phyloP scores from a whole-genome alignment of 2,329 filamentous ascomycete genomes.

The Didymella glomerata region DNA sequence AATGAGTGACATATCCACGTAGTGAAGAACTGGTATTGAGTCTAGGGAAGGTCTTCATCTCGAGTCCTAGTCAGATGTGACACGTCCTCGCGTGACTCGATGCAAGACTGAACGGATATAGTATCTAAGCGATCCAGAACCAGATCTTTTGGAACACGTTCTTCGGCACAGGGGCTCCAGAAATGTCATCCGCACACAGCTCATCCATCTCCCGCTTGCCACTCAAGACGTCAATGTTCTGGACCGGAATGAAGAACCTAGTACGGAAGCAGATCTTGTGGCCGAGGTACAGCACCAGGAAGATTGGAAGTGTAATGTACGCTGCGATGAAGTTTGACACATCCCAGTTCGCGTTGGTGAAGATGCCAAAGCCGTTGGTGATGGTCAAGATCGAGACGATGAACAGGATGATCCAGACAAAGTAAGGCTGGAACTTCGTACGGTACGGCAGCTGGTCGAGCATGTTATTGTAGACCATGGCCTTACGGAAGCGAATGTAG shows the following conservation, averaged over 20 bases:
- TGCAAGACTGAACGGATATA: neutral
- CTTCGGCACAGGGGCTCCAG: conserved; percentile 45
- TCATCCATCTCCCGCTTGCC: conserved; percentile 51
- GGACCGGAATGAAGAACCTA: conserved; percentile 36
- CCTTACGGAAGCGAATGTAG: conserved; percentile 66
- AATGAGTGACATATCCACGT: neutral
- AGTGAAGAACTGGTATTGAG: neutral
- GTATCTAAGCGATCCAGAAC: conserved; percentile 49
- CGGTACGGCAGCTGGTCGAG: conserved; percentile 63
- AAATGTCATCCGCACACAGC: conserved; percentile 43
- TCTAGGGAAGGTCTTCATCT: conserved; percentile 2
- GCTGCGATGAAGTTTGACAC: conserved; percentile 61
- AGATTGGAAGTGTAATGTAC: conserved; percentile 57
- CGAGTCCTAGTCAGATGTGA: conserved; percentile 5
- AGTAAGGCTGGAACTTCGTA: conserved; percentile 59
- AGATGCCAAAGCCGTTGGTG: conserved; percentile 60
- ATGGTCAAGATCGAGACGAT: conserved; percentile 51
- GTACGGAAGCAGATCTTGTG: conserved; percentile 47
- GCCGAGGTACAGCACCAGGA: conserved; percentile 45
- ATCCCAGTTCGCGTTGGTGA: conserved; percentile 57
- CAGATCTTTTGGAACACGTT: conserved; percentile 45
- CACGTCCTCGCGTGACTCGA: neutral
- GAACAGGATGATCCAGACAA: conserved; percentile 67
- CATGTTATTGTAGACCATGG: conserved; percentile 61
- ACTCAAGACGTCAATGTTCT: conserved; percentile 46